phyloP scores from a whole-genome alignment of 192 early-diverging fungal species.

The Linnemannia schmuckeri region DNA sequence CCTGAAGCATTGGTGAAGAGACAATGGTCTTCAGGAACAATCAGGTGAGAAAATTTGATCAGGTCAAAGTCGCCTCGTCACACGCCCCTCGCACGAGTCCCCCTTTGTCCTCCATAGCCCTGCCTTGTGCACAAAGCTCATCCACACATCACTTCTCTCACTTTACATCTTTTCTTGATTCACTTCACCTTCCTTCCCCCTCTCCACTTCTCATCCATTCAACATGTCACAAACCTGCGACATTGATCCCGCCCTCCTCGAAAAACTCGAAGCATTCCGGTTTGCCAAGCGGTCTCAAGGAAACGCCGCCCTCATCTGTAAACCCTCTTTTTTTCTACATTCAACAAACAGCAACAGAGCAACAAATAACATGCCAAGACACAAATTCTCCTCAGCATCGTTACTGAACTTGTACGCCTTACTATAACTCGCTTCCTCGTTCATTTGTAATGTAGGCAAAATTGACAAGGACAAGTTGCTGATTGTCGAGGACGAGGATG shows the following conservation, averaged over 20 bases:
- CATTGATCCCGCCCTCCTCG: slow-evolving; percentile 58
- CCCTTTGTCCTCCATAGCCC: neutral
- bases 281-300: slow-evolving; percentile 65
- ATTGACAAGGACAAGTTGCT: slow-evolving; percentile 63
- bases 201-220: neutral
- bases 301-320: slow-evolving; percentile 69
- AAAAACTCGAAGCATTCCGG: slow-evolving; percentile 66
- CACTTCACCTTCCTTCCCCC: neutral
- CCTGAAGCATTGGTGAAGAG: too few species aligned
- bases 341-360: too few species aligned
- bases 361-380: neutral
- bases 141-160: neutral
- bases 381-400: neutral
- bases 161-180: neutral
- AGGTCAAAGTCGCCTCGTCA: neutral
- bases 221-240: slow-evolving; percentile 61
- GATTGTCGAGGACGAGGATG: slow-evolving; percentile 66
- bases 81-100: neutral
- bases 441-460: slow-evolving; percentile 49
- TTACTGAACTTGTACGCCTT: too few species aligned
- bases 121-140: neutral
- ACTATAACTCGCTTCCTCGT: too few species aligned
- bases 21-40: neutral
- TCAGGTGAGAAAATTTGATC: neutral
- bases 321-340: slow-evolving; percentile 4